These are phyloP conservation scores for Xerocomus minutiporus DNA, from an alignment of 1,284 basidiomycete genomes.

Conservation along the genomic window DNA sequence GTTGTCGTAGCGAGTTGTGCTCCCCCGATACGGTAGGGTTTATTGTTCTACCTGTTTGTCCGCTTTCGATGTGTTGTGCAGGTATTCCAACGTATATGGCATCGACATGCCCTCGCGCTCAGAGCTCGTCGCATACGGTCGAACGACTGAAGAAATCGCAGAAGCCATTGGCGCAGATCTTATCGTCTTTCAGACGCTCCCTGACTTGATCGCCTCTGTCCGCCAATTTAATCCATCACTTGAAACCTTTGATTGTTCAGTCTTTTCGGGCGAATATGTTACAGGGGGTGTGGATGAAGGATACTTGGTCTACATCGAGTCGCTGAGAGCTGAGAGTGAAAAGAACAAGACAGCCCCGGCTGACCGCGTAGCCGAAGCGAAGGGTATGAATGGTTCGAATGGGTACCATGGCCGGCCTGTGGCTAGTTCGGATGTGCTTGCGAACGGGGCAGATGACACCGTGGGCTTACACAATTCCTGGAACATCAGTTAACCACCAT, in stretches of 20 bases:
- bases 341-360: conserved; percentile 45
- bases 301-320: conserved; percentile 79
- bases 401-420: conserved; percentile 20
- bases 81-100: conserved; percentile 94
- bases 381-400: conserved; percentile 31
- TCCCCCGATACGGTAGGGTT: conserved; percentile 79
- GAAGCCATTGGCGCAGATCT: conserved; percentile 90
- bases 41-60: neutral
- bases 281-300: conserved; percentile 91
- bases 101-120: conserved; percentile 98
- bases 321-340: conserved; percentile 79
- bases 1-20: conserved; percentile 97
- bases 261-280: conserved; percentile 96
- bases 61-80: conserved; percentile 27
- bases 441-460: conserved; percentile 66
- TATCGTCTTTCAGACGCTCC: conserved; percentile 95
- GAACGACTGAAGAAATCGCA: conserved; percentile 76
- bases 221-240: conserved; percentile 82
- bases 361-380: conserved; percentile 35
- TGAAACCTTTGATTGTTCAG: conserved; percentile 88
- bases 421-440: conserved; percentile 35
- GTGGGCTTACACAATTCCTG: conserved; percentile 75
- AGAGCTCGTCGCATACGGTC: conserved; percentile 90
- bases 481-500: conserved; percentile 34
- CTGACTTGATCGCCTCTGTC: conserved; percentile 87